Evolutionary conservation across 2,329 filamentous ascomycete species (phyloP).

Genomic region (Ophiostoma australiae): DNA sequence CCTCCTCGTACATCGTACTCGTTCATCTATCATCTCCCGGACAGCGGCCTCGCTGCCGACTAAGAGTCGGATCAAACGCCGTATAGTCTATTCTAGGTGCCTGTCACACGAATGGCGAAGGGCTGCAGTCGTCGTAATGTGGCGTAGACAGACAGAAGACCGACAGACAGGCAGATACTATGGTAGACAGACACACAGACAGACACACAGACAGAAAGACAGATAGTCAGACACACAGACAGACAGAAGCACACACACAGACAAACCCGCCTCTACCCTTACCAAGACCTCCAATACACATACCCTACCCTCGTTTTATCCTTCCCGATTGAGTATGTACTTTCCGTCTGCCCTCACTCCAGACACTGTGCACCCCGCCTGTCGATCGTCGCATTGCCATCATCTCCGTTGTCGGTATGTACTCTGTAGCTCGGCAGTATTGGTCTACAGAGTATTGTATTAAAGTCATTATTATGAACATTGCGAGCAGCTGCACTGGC

Average conservation of each 20-base stretch:
- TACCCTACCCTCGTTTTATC: conserved; percentile 12
- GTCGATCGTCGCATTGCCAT: background rate
- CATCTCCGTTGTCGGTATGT: conserved; percentile 13
- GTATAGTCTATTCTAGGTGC: background rate
- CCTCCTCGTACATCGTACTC: background rate
- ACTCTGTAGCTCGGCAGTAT: too few relatives aligned
- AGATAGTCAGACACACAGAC: background rate
- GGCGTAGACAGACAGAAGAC: background rate
- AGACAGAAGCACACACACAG: background rate
- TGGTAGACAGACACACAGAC: too few relatives aligned
- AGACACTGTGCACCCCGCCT: background rate
- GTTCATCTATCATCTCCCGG: background rate
- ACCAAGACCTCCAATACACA: background rate
- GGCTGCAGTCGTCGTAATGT: background rate
- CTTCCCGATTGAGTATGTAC: conserved; percentile 6
- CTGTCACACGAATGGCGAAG: background rate
- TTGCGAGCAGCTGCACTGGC: too few relatives aligned
- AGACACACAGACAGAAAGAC: background rate
- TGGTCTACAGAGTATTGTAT: too few relatives aligned
- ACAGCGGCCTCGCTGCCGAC: background rate
- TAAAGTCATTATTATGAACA: too few relatives aligned
- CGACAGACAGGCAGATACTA: background rate
- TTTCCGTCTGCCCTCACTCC: background rate
- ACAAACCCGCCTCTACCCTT: conserved; percentile 5
- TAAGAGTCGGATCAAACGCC: background rate